Evolutionary conservation across 2,329 filamentous ascomycete species (phyloP), one percentile per base, ranked within the genome.

Genomic region (Huntiella savannae): DNA sequence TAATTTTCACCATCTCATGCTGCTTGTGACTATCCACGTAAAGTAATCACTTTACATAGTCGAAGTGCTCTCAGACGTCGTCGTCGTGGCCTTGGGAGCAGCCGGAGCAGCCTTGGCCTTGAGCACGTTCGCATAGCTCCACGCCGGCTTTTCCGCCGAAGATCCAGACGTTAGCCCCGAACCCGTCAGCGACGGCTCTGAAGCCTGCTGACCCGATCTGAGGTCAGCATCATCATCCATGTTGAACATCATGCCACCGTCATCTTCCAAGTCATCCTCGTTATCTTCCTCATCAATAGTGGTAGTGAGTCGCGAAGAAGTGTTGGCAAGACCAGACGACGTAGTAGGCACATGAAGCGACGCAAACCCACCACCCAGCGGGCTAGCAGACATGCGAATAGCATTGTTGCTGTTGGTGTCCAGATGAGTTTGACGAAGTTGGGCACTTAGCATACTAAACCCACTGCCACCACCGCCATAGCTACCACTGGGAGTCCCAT

Each of bases 251-350:
- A 49, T 49, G 6, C 34, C 45, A 33, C 40, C 45, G 15, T 40
- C 43, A 13, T 41, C 40, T 10, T 39, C 37, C 5, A 32, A 12
- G 11, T 41, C 40, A 12, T 41, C 40, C 28, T 28, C 40, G 12
- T 32, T 28, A 13, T 49, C 48, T 35, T 49, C 48, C 33, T 49
- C 48, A n/a, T 49, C 40, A 40, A 49, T 49, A n/a, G 43, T 46
- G 7, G 39, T 43, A 22, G 48, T 49, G 7, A 49, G 39, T 10
- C 48, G 48, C 8, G 36, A 40, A 8, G 48, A 15, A 8, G 48
- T 38, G 12, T 28, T 35, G n/a, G 43, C 40, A 3, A 32, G 40
- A 16, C n/a, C 46, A 13, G 28, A 28, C 7, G 22, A 19, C 7
- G 33, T 17, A 16, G 13, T 28, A 11, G 41, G 34, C 12, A 36